Percentiles rank a stretch among this genome's conserved stretches.
phyloP scores from a whole-genome alignment of 106 monocot genomes.

The Apostasia shenzhenica region DNA sequence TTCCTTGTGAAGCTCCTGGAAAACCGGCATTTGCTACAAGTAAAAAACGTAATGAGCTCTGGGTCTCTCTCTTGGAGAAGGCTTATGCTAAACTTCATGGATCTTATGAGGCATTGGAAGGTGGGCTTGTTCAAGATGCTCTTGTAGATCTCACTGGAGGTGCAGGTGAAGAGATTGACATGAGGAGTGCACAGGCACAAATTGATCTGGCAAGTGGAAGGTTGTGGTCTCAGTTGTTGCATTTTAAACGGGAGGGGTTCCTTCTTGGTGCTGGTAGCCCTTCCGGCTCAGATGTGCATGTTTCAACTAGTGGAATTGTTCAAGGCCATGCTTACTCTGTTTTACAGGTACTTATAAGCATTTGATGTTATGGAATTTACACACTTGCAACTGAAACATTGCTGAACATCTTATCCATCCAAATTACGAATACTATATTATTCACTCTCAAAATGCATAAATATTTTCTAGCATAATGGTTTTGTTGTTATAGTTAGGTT shows the following conservation, averaged over 20 bases:
- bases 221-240: conserved; percentile 91
- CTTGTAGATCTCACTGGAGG: conserved; percentile 97
- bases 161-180: conserved; percentile 98
- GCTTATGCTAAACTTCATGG: conserved; percentile 99
- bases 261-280: conserved; percentile 97
- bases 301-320: conserved; percentile 96
- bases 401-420: too few species aligned
- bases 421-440: too few species aligned
- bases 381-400: too few species aligned
- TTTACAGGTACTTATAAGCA: conserved; percentile 52
- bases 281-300: conserved; percentile 88
- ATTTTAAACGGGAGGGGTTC: conserved; percentile 92
- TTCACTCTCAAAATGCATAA: too few species aligned
- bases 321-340: conserved; percentile 99
- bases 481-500: too few species aligned
- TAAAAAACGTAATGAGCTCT: conserved; percentile 85
- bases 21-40: conserved; percentile 98
- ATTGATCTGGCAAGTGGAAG: conserved; percentile 97
- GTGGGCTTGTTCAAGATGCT: conserved; percentile 99
- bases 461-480: too few species aligned
- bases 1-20: conserved; percentile 87
- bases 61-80: conserved; percentile 97
- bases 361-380: neutral
- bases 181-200: conserved; percentile 89
- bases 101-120: conserved; percentile 94